Evolutionary conservation across 805 yeast species (phyloP), one percentile per base, ranked within the genome.

Genomic region (Teunomyces aglyptinius): DNA sequence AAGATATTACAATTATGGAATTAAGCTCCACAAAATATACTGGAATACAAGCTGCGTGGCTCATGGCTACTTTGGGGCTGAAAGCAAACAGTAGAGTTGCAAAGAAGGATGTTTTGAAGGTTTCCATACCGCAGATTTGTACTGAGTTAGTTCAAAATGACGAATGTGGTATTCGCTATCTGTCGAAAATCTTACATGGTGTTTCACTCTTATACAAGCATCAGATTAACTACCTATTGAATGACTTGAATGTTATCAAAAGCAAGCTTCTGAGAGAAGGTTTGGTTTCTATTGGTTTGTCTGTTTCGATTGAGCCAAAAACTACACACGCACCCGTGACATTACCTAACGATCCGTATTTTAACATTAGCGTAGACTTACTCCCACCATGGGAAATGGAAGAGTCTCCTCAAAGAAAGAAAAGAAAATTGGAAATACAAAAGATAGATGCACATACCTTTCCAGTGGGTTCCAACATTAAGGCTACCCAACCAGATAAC

Each of bases 121-220:
- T 69, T 1, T 68, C 76, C 1, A 73, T 80, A 18, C 77, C 81
- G 1, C 52, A 57, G 2, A 61, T 71, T 2, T 78, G 83, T 54
- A 49, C 53, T 3, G 53, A 58, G 5, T 47, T 60, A 19, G 32
- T 44, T 6, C 31, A 44, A 13, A 10, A 32, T 2, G 39, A 13
- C 12, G 39, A 48, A 4, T 49, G 44, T 4, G 41, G 44, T 2
- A 61, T 71, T 10, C 58, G 81, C 36, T 60, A 69, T 13, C 58
- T 68, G 0, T 74, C 82, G 0, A 71, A 61, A 42, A 58, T 81
- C 7, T 55, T 81, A 46, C 70, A 74, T 52, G 85, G 85, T 0
- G 62, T 77, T 1, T 63, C 79, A 1, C 50, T 81, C 38, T 65
- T 74, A 22, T 78, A 76, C 56, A 76, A 69, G 47, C 74, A 76